Conservation (phyloP, 2,329 filamentous ascomycete species). For the Botryosphaeria dothidea region DNA sequence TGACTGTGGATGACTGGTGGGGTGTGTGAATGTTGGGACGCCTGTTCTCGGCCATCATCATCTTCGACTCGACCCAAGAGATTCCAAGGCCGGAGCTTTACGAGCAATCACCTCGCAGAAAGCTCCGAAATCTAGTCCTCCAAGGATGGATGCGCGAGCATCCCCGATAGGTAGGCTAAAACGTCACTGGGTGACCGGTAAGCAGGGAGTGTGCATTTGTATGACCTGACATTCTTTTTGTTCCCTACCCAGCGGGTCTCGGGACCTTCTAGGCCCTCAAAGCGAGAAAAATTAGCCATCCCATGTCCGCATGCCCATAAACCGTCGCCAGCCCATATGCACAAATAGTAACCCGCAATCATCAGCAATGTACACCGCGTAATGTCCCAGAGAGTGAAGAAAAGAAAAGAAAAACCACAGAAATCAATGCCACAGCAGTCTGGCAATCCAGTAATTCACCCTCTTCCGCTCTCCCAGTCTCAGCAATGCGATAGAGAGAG, state of each 20-base stretch:
- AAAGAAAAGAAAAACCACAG: not conserved
- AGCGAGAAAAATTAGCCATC: not conserved
- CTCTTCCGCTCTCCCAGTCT: not conserved
- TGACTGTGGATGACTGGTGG: not conserved
- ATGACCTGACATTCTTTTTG: slow-evolving; percentile 12
- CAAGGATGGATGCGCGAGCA: not conserved
- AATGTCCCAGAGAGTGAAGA: not conserved
- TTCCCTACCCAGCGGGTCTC: not conserved
- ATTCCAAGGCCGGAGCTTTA: not conserved
- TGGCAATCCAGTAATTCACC: not conserved
- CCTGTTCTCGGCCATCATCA: not conserved
- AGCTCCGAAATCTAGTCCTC: not conserved
- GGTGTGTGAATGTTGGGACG: not conserved
- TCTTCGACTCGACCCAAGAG: not conserved
- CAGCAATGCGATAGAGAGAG: not conserved
- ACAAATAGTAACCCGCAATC: not conserved
- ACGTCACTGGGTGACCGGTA: not conserved
- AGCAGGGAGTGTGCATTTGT: not conserved
- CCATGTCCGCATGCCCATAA: slow-evolving; percentile 6
- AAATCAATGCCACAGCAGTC: not conserved
- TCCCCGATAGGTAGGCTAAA: not conserved
- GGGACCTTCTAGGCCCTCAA: not conserved
- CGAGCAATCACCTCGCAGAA: not conserved
- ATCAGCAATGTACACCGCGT: slow-evolving; percentile 1
- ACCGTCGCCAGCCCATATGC: slow-evolving; percentile 13